Percentiles rank a stretch among this genome's conserved stretches.
These are phyloP conservation scores for Calendula officinalis DNA, from an alignment of 129 eudicot species.

Conservation along the genomic window DNA sequence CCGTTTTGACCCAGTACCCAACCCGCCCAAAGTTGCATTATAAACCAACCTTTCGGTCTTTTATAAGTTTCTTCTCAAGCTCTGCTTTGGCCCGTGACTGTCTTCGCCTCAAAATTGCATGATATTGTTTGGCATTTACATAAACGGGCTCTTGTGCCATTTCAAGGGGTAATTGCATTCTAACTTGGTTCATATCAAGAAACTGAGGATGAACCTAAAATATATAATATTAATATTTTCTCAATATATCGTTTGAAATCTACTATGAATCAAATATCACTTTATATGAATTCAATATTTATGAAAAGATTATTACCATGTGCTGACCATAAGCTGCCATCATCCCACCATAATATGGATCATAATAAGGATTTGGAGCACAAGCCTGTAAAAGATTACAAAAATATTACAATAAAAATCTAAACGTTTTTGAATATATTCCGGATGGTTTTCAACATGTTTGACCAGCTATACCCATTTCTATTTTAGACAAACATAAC, in stretches of 20 bases:
- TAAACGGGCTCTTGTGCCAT: conserved; percentile 85
- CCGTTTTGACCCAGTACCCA: too few species aligned
- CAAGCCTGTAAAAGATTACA: conserved; percentile 51
- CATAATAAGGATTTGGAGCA: conserved; percentile 64
- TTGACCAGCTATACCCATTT: too few species aligned
- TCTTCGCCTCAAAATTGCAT: conserved; percentile 71
- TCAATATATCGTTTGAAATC: neutral
- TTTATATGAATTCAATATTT: neutral
- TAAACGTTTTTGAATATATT: too few species aligned
- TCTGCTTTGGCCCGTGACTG: conserved; percentile 91
- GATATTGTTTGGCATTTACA: conserved; percentile 87
- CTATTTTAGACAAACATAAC: too few species aligned
- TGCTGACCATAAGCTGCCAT: conserved; percentile 82
- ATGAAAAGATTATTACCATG: conserved; percentile 43
- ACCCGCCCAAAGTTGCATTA: neutral
- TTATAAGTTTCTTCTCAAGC: conserved; percentile 76
- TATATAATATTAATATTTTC: neutral
- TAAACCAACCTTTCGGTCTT: conserved; percentile 62
- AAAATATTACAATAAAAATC: neutral
- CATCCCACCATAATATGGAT: conserved; percentile 73
- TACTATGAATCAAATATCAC: neutral
- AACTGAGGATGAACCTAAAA: conserved; percentile 63
- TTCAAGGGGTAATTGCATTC: conserved; percentile 79
- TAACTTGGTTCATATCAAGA: conserved; percentile 57
- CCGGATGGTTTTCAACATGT: too few species aligned